Evolutionary conservation across 306 rosid genomes (phyloP).

Genomic region (Cercis canadensis): DNA sequence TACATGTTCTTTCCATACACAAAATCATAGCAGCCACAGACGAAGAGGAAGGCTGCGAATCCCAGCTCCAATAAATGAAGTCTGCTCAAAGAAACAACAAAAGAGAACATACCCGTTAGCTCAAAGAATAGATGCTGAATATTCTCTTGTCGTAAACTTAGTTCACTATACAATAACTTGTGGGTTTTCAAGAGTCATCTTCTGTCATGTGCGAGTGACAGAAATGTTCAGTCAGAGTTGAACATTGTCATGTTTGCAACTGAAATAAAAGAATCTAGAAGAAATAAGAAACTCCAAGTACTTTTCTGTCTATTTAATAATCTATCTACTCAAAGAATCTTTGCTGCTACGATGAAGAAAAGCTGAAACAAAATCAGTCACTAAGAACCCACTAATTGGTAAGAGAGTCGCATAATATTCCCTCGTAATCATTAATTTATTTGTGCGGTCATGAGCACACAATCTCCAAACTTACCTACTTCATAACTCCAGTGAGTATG

Average conservation of each 20-base stretch:
- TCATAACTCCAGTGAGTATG: constrained; percentile 20
- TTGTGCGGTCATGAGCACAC: constrained; percentile 9
- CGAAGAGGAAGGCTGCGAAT: constrained; percentile 84
- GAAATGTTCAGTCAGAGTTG: not conserved
- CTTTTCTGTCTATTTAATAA: constrained; percentile 7
- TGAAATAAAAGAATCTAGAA: constrained; percentile 14
- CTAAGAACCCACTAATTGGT: not conserved
- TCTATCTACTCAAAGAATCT: constrained; percentile 42
- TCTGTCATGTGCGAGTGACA: constrained; percentile 30
- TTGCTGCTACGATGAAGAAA: constrained; percentile 24
- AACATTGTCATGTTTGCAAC: constrained; percentile 11
- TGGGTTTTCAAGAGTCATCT: no score
- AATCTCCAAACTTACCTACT: constrained; percentile 24
- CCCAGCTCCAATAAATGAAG: constrained; percentile 86
- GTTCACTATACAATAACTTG: no score
- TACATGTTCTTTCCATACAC: constrained; percentile 92
- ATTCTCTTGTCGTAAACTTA: not conserved
- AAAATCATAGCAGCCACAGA: constrained; percentile 96
- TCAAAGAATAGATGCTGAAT: not conserved
- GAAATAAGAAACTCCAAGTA: constrained; percentile 39
- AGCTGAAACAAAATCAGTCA: constrained; percentile 28
- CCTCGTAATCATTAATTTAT: constrained; percentile 40
- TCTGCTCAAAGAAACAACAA: constrained; percentile 50
- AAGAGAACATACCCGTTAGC: constrained; percentile 8
- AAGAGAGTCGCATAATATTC: constrained; percentile 34